Conservation (phyloP, 768 basidiomycete species). For the Mycena belliarum region DNA sequence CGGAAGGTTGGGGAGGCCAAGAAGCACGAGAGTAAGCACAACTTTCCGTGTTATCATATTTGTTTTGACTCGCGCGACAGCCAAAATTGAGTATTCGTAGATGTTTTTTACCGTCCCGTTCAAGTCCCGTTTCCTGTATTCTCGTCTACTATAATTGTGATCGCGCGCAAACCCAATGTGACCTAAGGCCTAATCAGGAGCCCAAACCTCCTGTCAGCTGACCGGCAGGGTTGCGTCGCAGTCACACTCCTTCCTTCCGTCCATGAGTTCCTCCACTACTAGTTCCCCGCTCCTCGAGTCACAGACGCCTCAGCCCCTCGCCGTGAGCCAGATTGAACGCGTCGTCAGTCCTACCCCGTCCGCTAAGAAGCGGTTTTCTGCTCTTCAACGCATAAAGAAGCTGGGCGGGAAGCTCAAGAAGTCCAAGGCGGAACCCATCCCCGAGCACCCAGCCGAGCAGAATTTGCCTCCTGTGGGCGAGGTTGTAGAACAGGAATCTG, state of each 20-base stretch:
- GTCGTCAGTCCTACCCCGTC: constrained; percentile 20
- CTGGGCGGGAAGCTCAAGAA: constrained; percentile 19
- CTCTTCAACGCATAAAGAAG: constrained; percentile 22
- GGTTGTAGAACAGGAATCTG: not conserved
- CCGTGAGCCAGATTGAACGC: constrained; percentile 2
- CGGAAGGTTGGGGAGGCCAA: constrained; percentile 95
- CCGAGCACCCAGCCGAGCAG: not conserved
- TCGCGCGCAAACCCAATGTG: not conserved
- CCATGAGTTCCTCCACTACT: constrained; percentile 3
- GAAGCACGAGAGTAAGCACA: constrained; percentile 91
- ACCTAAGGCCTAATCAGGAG: constrained; percentile 4
- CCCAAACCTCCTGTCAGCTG: constrained; percentile 11
- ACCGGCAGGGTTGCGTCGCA: not conserved
- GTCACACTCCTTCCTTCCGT: not conserved
- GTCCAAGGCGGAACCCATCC: constrained; percentile 10
- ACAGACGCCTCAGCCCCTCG: not conserved
- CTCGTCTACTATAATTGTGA: not conserved
- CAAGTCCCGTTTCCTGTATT: no score
- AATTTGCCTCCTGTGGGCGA: not conserved
- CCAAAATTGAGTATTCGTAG: constrained; percentile 55
- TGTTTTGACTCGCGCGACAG: constrained; percentile 30
- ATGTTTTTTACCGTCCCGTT: not conserved
- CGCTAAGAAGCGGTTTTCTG: constrained; percentile 17
- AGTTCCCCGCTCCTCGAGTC: not conserved
- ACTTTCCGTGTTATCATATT: not conserved